A percentile compares a stretch with the other conserved stretches of the same genome.
Conservation (phyloP, 176 grass and related monocot species). For the Cenchrus purpureus region DNA sequence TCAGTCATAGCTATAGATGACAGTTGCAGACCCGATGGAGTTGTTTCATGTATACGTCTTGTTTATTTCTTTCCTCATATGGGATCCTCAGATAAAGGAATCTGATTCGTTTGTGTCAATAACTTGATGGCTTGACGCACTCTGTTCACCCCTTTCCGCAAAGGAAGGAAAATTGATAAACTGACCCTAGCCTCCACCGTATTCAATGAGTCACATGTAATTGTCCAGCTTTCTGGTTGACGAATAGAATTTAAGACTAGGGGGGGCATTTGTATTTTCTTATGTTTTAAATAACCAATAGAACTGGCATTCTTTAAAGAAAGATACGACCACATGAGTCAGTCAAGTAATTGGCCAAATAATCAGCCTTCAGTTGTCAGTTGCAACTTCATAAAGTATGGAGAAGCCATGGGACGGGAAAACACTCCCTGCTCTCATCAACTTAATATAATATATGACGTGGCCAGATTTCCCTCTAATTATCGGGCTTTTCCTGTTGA, state of each 20-base stretch:
- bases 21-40: background rate
- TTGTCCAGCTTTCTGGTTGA: background rate
- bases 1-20: background rate
- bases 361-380: constrained; percentile 6
- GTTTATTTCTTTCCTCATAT: constrained; percentile 13
- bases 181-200: background rate
- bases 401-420: background rate
- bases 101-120: background rate
- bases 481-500: background rate
- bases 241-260: constrained; percentile 11
- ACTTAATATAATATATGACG: background rate
- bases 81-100: background rate
- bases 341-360: constrained; percentile 9
- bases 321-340: background rate
- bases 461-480: background rate
- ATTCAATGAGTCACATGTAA: constrained; percentile 23
- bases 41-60: background rate
- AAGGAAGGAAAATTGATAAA: background rate
- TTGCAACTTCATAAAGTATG: background rate
- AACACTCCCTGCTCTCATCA: background rate
- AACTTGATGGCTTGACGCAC: background rate
- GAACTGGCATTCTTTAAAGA: background rate
- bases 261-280: background rate
- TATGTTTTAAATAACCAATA: background rate
- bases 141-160: background rate